Evolutionary conservation across 2,329 filamentous ascomycete genomes (phyloP).

Genomic region (Penicillium sp.): DNA sequence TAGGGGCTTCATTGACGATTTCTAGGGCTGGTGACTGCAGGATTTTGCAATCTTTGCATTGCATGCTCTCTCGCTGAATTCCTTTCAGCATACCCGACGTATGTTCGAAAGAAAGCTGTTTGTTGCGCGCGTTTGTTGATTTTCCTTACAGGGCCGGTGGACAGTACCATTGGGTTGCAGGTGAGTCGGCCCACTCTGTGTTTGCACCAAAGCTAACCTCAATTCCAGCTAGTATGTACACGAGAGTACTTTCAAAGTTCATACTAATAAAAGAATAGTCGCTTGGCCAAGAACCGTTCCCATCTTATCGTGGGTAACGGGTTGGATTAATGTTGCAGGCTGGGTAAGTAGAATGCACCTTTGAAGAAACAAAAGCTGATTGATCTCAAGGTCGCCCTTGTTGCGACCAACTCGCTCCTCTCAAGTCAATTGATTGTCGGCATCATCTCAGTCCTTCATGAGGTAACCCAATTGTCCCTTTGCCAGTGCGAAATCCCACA

Average conservation of each 20-base stretch:
- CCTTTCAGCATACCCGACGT: constrained; percentile 62
- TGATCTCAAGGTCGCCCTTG: constrained; percentile 51
- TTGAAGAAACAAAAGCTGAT: constrained; percentile 16
- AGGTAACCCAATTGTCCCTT: constrained; percentile 28
- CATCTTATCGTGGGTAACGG: constrained; percentile 67
- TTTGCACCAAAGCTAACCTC: constrained; percentile 7
- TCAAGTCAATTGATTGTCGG: constrained; percentile 68
- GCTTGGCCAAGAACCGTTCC: constrained; percentile 62
- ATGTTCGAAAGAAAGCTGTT: constrained; percentile 5
- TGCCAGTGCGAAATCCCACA: not conserved
- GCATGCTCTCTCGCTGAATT: constrained; percentile 71
- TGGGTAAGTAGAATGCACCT: constrained; percentile 53
- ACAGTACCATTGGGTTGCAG: constrained; percentile 72
- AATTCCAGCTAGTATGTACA: constrained; percentile 31
- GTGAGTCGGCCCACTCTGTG: constrained; percentile 23
- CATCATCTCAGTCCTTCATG: constrained; percentile 62
- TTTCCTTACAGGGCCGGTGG: constrained; percentile 49
- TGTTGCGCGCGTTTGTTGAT: not conserved
- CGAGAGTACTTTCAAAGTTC: not conserved
- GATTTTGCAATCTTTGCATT: constrained; percentile 69
- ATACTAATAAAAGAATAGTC: constrained; percentile 37
- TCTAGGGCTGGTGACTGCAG: constrained; percentile 55
- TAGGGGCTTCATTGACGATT: not conserved
- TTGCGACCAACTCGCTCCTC: constrained; percentile 67
- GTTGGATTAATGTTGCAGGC: constrained; percentile 69